Conservation (phyloP, 345 rosid genomes). For the Erysimum cheiranthoides region DNA sequence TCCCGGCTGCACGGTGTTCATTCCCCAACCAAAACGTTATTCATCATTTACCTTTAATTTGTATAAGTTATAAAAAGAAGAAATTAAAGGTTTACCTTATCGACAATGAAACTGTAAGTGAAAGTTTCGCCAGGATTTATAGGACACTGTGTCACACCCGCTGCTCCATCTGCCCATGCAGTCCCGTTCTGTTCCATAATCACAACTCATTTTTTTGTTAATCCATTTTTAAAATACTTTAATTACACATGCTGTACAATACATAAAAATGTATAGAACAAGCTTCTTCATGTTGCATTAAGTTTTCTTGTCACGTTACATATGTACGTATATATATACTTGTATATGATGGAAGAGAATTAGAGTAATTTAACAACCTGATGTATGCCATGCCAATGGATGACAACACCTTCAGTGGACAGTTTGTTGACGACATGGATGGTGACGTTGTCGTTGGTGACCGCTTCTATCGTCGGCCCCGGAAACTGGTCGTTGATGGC, state of each 20-base stretch:
- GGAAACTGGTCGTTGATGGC: slow-evolving; percentile 87
- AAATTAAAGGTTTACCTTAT: slow-evolving; percentile 50
- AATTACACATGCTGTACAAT: too few relatives aligned
- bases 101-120: slow-evolving; percentile 73
- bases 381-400: slow-evolving; percentile 97
- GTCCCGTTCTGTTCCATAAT: slow-evolving; percentile 52
- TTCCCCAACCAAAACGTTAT: neutral
- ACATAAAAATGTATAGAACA: too few relatives aligned
- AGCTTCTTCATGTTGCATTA: too few relatives aligned
- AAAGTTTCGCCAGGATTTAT: slow-evolving; percentile 86
- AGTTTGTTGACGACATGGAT: slow-evolving; percentile 71
- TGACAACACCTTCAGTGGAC: slow-evolving; percentile 76
- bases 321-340: neutral
- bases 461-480: slow-evolving; percentile 76
- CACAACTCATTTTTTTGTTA: neutral
- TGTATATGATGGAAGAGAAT: neutral
- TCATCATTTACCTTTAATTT: neutral
- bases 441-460: slow-evolving; percentile 64
- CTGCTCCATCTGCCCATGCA: slow-evolving; percentile 94
- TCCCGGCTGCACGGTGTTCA: slow-evolving; percentile 58
- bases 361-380: slow-evolving; percentile 49
- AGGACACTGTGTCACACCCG: slow-evolving; percentile 76
- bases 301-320: too few relatives aligned
- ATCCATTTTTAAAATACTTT: too few relatives aligned
- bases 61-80: too few relatives aligned